Evolutionary conservation across 176 grass and related monocot genomes (phyloP).

Genomic region (Musa beccarii): DNA sequence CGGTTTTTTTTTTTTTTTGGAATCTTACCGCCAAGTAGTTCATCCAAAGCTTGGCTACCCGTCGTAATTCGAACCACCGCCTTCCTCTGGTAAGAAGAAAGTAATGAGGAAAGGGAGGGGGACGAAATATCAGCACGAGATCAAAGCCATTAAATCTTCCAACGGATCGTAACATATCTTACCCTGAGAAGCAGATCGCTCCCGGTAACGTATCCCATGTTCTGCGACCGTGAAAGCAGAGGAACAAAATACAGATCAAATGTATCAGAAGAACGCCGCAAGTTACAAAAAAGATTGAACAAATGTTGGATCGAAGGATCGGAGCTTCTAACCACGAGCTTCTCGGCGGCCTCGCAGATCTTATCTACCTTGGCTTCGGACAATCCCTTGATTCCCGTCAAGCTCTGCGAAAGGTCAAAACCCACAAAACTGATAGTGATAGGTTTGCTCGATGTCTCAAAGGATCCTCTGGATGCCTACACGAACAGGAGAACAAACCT

Average conservation of each 20-base stretch:
- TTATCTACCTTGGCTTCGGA: slow-evolving; percentile 91
- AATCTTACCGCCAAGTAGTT: slow-evolving; percentile 72
- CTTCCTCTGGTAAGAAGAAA: slow-evolving; percentile 45
- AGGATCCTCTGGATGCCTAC: background rate
- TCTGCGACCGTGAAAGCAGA: slow-evolving; percentile 24
- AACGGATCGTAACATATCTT: background rate
- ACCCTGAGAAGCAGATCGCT: slow-evolving; percentile 77
- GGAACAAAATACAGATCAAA: slow-evolving; percentile 1
- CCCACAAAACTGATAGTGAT: background rate
- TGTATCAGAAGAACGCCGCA: slow-evolving; percentile 17
- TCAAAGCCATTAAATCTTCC: background rate
- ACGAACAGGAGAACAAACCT: slow-evolving; percentile 36
- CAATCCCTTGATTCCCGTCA: slow-evolving; percentile 88
- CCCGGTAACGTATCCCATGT: slow-evolving; percentile 62
- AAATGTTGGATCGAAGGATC: slow-evolving; percentile 1
- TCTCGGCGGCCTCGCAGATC: slow-evolving; percentile 78
- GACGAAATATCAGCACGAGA: background rate
- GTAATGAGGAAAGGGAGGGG: background rate
- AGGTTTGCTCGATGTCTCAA: background rate
- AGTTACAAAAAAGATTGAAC: slow-evolving; percentile 8
- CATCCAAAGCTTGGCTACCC: slow-evolving; percentile 77
- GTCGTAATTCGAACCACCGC: slow-evolving; percentile 70
- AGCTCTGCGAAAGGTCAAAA: slow-evolving; percentile 35
- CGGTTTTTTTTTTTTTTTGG: background rate
- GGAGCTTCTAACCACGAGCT: slow-evolving; percentile 50